phyloP scores from a whole-genome alignment of 108 stramenopile species.

The Nitzschia inconspicua region DNA sequence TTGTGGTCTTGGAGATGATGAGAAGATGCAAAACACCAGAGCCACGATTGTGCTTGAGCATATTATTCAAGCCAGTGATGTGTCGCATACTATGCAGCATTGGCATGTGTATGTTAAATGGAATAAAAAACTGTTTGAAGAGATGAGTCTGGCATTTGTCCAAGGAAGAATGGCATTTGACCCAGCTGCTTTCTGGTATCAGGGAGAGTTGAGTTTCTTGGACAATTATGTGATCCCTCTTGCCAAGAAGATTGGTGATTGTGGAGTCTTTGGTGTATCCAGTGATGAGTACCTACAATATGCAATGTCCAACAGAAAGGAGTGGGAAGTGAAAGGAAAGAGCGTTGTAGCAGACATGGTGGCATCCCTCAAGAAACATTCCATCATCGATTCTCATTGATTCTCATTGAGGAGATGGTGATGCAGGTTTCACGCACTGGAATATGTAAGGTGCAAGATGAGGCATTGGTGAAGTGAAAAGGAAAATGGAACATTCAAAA shows the following conservation, averaged over 20 bases:
- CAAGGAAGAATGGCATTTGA: constrained; percentile 16
- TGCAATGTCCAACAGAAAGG: constrained; percentile 27
- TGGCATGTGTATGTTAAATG: constrained; percentile 43
- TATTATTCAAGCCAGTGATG: constrained; percentile 44
- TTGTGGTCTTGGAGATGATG: constrained; percentile 9
- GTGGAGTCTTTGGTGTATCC: constrained; percentile 37
- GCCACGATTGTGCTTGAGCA: constrained; percentile 43
- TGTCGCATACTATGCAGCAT: constrained; percentile 50
- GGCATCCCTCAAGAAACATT: no score
- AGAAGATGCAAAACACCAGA: background rate
- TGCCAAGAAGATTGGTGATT: constrained; percentile 27
- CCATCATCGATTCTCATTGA: no score
- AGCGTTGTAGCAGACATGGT: no score
- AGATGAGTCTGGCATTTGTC: constrained; percentile 4
- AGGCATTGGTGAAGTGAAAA: no score
- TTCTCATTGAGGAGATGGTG: no score
- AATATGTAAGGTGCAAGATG: no score
- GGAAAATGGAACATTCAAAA: no score
- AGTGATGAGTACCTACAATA: constrained; percentile 34
- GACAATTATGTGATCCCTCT: constrained; percentile 40
- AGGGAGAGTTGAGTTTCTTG: constrained; percentile 32
- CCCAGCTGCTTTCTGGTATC: constrained; percentile 10
- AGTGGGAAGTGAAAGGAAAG: no score
- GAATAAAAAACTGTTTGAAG: constrained; percentile 38
- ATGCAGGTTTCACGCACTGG: no score